Conservation (phyloP, 805 yeast genomes). For the Debaryomyces castellii region DNA sequence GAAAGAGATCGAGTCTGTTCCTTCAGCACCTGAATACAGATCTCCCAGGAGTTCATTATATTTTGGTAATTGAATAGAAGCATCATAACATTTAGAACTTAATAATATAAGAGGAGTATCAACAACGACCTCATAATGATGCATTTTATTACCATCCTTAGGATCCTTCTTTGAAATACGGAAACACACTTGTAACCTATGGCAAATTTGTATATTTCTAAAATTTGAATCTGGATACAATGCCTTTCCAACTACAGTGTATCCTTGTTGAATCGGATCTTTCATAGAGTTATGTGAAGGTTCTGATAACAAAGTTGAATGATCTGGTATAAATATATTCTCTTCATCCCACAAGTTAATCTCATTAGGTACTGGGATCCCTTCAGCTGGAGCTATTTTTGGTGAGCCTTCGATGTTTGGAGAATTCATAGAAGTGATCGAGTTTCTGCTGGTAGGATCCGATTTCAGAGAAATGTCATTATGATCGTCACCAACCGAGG, state of each 20-base stretch:
- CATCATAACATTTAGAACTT: conserved; percentile 42
- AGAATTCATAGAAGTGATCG: conserved; percentile 18
- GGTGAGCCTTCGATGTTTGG: conserved; percentile 16
- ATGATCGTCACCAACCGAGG: conserved; percentile 16
- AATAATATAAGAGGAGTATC: conserved; percentile 66
- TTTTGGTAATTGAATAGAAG: conserved; percentile 39
- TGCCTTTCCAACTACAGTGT: conserved; percentile 34
- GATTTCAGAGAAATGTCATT: conserved; percentile 4
- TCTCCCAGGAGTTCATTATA: conserved; percentile 26
- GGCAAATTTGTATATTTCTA: conserved; percentile 61
- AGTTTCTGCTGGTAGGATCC: conserved; percentile 23
- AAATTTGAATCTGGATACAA: conserved; percentile 66
- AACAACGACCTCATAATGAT: conserved; percentile 77
- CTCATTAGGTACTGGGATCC: conserved; percentile 35
- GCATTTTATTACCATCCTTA: conserved; percentile 45
- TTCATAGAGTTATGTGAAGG: conserved; percentile 13
- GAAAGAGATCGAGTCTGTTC: conserved; percentile 24
- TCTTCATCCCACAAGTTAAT: conserved; percentile 5
- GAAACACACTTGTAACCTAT: conserved; percentile 68
- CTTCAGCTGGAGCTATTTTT: conserved; percentile 31
- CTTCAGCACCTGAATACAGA: background rate
- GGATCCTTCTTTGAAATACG: conserved; percentile 65
- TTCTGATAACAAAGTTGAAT: conserved; percentile 29
- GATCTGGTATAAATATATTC: conserved; percentile 28
- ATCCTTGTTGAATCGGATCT: conserved; percentile 36